Evolutionary conservation across 2,329 filamentous ascomycete genomes (phyloP).

Genomic region (Alternaria sp.): DNA sequence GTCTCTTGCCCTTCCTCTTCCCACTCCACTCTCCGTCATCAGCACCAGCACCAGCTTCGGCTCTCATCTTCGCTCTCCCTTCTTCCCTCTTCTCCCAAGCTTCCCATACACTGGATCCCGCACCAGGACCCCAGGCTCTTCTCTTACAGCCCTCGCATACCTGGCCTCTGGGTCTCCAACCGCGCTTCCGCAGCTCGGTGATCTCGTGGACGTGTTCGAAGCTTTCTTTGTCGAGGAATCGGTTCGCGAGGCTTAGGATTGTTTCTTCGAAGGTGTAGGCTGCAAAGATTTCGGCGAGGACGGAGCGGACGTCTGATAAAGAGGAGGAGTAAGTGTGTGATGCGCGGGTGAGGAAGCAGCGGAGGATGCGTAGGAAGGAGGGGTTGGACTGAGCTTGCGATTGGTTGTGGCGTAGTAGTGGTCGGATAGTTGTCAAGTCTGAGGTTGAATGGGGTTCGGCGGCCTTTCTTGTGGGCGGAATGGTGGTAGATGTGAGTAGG

Average conservation of each 20-base stretch:
- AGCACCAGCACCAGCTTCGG: conserved; percentile 57
- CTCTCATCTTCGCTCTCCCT: conserved; percentile 56
- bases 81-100: conserved; percentile 73
- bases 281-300: conserved; percentile 88
- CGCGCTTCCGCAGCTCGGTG: conserved; percentile 76
- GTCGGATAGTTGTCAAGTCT: conserved; percentile 27
- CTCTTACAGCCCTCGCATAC: conserved; percentile 86
- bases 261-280: conserved; percentile 96
- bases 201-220: conserved; percentile 84
- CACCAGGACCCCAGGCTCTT: conserved; percentile 87
- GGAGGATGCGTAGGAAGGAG: conserved; percentile 87
- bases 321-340: conserved; percentile 79
- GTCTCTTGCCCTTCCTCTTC: conserved; percentile 53
- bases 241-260: conserved; percentile 83
- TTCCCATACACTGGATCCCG: conserved; percentile 78
- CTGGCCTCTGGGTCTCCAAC: conserved; percentile 87
- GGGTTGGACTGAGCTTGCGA: conserved; percentile 62
- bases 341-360: conserved; percentile 85
- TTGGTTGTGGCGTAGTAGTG: conserved; percentile 34
- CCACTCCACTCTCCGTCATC: conserved; percentile 49
- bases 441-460: conserved; percentile 36
- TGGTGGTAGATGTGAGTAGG: conserved; percentile 73
- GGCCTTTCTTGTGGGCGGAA: conserved; percentile 31
- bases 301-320: conserved; percentile 82
- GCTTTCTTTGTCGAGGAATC: conserved; percentile 85